Base-by-base conservation (phyloP, 495 filamentous ascomycete species). In the Penicillium crystallinum region DNA sequence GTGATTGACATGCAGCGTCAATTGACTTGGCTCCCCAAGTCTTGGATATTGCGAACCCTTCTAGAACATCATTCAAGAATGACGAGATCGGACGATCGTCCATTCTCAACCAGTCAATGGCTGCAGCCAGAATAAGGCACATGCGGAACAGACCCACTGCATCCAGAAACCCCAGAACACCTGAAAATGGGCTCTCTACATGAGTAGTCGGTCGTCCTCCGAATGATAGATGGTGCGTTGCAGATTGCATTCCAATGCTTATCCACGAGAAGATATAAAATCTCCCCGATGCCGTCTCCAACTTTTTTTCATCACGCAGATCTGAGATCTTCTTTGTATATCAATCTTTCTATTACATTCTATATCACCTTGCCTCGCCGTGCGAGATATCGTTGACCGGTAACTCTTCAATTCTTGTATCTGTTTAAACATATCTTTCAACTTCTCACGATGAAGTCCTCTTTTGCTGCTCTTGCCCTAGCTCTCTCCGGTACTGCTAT, bases 241-340 rank as follows among this genome's bases (percentile, higher is more conserved):
- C 33, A 22, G 11, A 31, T 31, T 23, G 2, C 15, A 6, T 7
- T 17, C 30, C 23, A 14, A 31, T 25, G 27, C 17, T 5, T 14
- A 11, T 21, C 6, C 19, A 12, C 22, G 14, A 42, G 15, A 25
- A 52, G 48, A 48, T 60, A 61, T 63, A 60, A 56, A 44, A n/a
- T n/a, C n/a, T 19, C 45, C 43, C 53, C 22, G n/a, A n/a, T n/a
- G n/a, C n/a, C n/a, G n/a, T n/a, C n/a, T n/a, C n/a, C n/a, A n/a
- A n/a, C n/a, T n/a, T n/a, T n/a, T n/a, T n/a, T n/a, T n/a, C n/a
- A n/a, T n/a, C n/a, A n/a, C n/a, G n/a, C n/a, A n/a, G n/a, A n/a
- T n/a, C n/a, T n/a, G n/a, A n/a, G n/a, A n/a, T n/a, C n/a, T n/a
- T n/a, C n/a, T n/a, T n/a, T n/a, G n/a, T n/a, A n/a, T n/a, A n/a